Evolutionary conservation across 2,329 filamentous ascomycete species (phyloP).

Genomic region (Cladosporium sp.): DNA sequence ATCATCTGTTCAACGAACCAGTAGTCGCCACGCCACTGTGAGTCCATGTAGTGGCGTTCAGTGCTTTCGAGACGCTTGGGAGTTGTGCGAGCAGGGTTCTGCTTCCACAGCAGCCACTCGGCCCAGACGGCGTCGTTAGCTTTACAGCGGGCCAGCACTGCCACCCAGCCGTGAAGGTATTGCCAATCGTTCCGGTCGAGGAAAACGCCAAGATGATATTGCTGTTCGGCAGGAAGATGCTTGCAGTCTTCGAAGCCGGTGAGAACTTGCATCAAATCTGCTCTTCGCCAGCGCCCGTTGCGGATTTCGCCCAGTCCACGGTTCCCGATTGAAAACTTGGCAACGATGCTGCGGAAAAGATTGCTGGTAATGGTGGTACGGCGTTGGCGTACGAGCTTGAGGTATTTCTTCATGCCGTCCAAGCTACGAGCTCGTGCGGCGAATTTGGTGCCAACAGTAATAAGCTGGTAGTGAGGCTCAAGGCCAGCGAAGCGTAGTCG

Average conservation of each 20-base stretch:
- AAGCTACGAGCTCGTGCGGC: constrained; percentile 35
- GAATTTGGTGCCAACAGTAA: constrained; percentile 36
- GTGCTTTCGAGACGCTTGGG: constrained; percentile 24
- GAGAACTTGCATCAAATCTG: constrained; percentile 38
- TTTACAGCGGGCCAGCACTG: constrained; percentile 35
- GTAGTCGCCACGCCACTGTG: constrained; percentile 33
- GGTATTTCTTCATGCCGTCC: constrained; percentile 35
- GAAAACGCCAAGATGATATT: constrained; percentile 36
- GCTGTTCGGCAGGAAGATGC: constrained; percentile 29
- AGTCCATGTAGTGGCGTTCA: constrained; percentile 22
- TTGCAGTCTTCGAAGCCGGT: constrained; percentile 35
- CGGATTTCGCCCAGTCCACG: constrained; percentile 40
- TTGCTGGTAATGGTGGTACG: constrained; percentile 27
- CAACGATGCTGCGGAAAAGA: constrained; percentile 37
- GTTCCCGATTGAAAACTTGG: constrained; percentile 40
- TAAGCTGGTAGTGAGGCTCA: constrained; percentile 24
- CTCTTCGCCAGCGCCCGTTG: constrained; percentile 38
- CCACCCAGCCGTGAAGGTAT: constrained; percentile 38
- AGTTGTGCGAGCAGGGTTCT: constrained; percentile 22
- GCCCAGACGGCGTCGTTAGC: constrained; percentile 33
- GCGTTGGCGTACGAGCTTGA: constrained; percentile 26
- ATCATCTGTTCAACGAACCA: constrained; percentile 39
- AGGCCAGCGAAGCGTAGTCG: constrained; percentile 31
- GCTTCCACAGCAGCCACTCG: constrained; percentile 38
- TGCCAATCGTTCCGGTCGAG: constrained; percentile 35